Evolutionary conservation across 345 rosid genomes (phyloP).

Genomic region (Hirschfeldia incana): DNA sequence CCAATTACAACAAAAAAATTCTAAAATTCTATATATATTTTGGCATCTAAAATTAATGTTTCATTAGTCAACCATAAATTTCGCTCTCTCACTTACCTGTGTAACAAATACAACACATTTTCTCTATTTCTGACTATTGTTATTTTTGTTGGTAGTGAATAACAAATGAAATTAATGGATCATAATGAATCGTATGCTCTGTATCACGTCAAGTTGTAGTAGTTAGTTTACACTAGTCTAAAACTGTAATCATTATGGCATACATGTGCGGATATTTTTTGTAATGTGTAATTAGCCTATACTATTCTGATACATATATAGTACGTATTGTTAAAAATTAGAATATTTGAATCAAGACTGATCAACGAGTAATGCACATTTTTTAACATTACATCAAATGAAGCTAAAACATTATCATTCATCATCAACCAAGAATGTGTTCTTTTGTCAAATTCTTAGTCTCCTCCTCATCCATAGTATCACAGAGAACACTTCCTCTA

Average conservation of each 20-base stretch:
- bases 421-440: background rate
- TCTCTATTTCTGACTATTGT: too few relatives aligned
- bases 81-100: too few relatives aligned
- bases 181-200: background rate
- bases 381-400: background rate
- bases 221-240: background rate
- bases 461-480: slow-evolving; percentile 74
- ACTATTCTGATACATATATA: background rate
- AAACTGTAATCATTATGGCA: background rate
- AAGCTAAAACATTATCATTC: background rate
- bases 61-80: too few relatives aligned
- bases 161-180: background rate
- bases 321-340: background rate
- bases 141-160: too few relatives aligned
- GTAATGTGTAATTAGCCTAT: background rate
- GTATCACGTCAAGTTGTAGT: background rate
- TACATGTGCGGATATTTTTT: background rate
- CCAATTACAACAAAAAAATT: too few relatives aligned
- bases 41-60: too few relatives aligned
- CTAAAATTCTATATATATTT: too few relatives aligned
- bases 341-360: slow-evolving; percentile 1
- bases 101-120: too few relatives aligned
- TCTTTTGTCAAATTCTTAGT: slow-evolving; percentile 14
- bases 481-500: slow-evolving; percentile 47
- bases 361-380: background rate